These are phyloP conservation scores for Elsinoe fawcettii DNA, from an alignment of 2,329 filamentous ascomycete genomes.

Conservation along the genomic window DNA sequence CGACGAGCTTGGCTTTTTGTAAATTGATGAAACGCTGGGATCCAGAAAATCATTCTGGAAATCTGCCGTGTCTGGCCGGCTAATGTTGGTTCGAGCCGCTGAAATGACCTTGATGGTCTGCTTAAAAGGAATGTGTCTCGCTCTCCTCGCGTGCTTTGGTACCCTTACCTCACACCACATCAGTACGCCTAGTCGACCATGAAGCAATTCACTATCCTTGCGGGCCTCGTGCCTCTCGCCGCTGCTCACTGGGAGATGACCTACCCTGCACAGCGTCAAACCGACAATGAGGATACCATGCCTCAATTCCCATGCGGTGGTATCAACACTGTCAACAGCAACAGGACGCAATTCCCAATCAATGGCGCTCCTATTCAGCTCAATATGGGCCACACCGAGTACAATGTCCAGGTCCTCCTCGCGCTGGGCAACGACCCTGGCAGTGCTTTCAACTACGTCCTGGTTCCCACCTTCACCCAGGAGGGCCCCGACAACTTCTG, in stretches of 20 bases:
- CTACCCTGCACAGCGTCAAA: conserved; percentile 46
- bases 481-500: conserved; percentile 59
- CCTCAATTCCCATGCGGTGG: conserved; percentile 45
- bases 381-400: conserved; percentile 45
- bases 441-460: conserved; percentile 60
- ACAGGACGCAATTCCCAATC: conserved; percentile 44
- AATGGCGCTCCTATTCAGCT: conserved; percentile 44
- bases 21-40: conserved; percentile 11
- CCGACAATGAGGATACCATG: conserved; percentile 40
- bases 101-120: not conserved
- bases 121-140: not conserved
- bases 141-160: not conserved
- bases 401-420: conserved; percentile 47
- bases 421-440: conserved; percentile 45
- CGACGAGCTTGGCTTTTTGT: conserved; percentile 11
- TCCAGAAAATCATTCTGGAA: not conserved
- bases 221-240: conserved; percentile 38
- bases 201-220: conserved; percentile 23
- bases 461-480: conserved; percentile 54
- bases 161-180: not conserved
- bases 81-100: conserved; percentile 3
- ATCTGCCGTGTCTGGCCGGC: not conserved
- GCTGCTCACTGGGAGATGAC: conserved; percentile 51
- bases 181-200: not conserved
- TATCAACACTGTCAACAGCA: conserved; percentile 35